Conservation (phyloP, 2,329 filamentous ascomycete genomes). For the Cladophialophora chaetospira region DNA sequence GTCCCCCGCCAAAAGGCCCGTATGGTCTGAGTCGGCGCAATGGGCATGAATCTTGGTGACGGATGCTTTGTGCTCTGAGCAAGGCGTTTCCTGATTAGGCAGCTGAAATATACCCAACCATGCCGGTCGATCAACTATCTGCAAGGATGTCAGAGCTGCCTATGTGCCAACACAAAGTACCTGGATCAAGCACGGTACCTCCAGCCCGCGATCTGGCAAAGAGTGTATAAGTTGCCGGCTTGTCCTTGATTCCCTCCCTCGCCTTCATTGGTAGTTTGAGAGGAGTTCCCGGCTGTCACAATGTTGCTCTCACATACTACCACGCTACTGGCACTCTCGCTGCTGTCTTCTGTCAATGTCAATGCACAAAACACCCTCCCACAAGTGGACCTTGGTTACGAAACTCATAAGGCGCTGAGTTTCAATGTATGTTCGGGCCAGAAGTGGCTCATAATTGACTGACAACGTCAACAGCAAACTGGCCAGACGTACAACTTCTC, state of each 20-base stretch:
- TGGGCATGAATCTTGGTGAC: not conserved
- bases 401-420: slow-evolving; percentile 49
- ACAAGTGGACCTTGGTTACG: slow-evolving; percentile 57
- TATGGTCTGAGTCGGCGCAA: not conserved
- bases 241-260: too few species aligned
- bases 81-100: not conserved
- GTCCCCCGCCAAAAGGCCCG: not conserved
- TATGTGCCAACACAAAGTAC: not conserved
- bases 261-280: too few species aligned
- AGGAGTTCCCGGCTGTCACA: too few species aligned
- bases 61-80: not conserved
- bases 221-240: not conserved
- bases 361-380: slow-evolving; percentile 30
- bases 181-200: not conserved
- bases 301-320: not conserved
- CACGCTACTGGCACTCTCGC: not conserved
- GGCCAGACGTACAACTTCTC: slow-evolving; percentile 56
- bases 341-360: not conserved
- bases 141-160: not conserved
- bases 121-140: not conserved
- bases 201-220: not conserved
- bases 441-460: too few species aligned
- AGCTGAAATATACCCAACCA: not conserved
- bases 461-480: slow-evolving; percentile 34
- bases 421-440: slow-evolving; percentile 27